Evolutionary conservation across 352 stramenopile genomes (phyloP), one percentile per base, ranked within the genome.

Genomic region (Phytopythium chamaehyphon): DNA sequence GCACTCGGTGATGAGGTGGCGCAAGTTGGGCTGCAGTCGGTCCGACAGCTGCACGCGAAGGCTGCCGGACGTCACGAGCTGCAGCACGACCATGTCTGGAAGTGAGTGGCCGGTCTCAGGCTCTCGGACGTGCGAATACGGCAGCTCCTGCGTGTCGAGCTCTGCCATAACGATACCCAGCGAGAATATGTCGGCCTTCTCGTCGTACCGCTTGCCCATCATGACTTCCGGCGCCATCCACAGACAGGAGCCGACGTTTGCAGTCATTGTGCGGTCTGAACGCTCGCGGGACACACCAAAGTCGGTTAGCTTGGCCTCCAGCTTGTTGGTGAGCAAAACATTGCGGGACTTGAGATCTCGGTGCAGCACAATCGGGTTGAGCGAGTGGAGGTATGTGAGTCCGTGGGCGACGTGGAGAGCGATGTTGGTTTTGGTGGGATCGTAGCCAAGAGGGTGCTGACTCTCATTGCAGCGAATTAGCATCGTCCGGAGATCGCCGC

Each of bases 321-420:
- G 42, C 16, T 54, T 59, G 19, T 42, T 43, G 0, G 66, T 73
- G 15, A 88, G 47, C 43, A 88, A 54, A 48, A 88, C 77, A 53
- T 88, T 86, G 26, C 73, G 69, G 4, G 70, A 83, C 54, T 88
- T 88, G 53, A 88, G 67, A 52, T 86, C 76, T 12, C 76, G 73
- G 47, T 88, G 74, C 19, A 73, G 22, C 22, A 70, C 51, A 3
- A 66, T 51, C 4, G 60, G 62, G 28, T 64, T 33, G 28, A 73
- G 37, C 4, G 60, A 66, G 19, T 73, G 64, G 28, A 73, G 42
- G 24, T 69, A 76, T 18, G 66, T 70, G 6, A 80, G 43, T 1
- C 59, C 70, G 22, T 68, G 22, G 14, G 64, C 58, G 18, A 81
- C 51, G 11, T 66, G 45, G 36, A 71, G 58, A 0, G 70, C 61